Evolutionary conservation across 106 monocot species (phyloP).

Genomic region (Dendrobium nobile): DNA sequence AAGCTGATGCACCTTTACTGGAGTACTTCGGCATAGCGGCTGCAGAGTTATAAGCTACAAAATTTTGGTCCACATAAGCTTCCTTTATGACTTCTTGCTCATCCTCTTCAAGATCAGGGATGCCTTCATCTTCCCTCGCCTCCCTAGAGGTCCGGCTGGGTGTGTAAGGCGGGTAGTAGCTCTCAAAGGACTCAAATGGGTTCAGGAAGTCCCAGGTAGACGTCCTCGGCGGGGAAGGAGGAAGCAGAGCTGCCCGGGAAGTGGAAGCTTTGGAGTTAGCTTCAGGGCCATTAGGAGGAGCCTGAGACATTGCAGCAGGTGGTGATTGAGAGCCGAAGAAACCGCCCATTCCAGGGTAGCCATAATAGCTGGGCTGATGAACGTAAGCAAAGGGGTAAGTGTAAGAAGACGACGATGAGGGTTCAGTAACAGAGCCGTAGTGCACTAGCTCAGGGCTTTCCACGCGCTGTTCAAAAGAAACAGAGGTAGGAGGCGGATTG

Average conservation of each 20-base stretch:
- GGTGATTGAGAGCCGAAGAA: constrained; percentile 29
- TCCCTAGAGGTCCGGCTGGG: constrained; percentile 77
- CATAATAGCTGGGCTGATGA: constrained; percentile 15
- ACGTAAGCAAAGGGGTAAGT: constrained; percentile 15
- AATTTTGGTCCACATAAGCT: constrained; percentile 55
- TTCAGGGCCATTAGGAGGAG: not conserved
- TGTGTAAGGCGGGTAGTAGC: constrained; percentile 43
- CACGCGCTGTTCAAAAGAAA: constrained; percentile 42
- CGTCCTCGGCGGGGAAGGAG: constrained; percentile 61
- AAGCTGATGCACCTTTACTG: constrained; percentile 1
- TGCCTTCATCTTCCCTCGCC: constrained; percentile 85
- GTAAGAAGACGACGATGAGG: constrained; percentile 9
- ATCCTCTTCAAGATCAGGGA: constrained; percentile 84
- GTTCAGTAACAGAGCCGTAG: constrained; percentile 6
- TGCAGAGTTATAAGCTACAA: constrained; percentile 19
- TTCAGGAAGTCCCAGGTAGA: constrained; percentile 85
- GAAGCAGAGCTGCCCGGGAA: constrained; percentile 27
- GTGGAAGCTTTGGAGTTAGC: constrained; percentile 6
- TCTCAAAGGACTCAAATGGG: constrained; percentile 51
- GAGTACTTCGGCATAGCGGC: not conserved
- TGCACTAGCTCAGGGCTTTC: constrained; percentile 8
- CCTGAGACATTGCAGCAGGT: constrained; percentile 17
- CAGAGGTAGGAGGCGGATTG: constrained; percentile 40
- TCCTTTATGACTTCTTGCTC: constrained; percentile 65
- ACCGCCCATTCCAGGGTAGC: constrained; percentile 24